A percentile compares a stretch with the other conserved stretches of the same genome.
Evolutionary conservation across 2,329 filamentous ascomycete genomes (phyloP).

Genomic region (Colletotrichum neosansevieriae): DNA sequence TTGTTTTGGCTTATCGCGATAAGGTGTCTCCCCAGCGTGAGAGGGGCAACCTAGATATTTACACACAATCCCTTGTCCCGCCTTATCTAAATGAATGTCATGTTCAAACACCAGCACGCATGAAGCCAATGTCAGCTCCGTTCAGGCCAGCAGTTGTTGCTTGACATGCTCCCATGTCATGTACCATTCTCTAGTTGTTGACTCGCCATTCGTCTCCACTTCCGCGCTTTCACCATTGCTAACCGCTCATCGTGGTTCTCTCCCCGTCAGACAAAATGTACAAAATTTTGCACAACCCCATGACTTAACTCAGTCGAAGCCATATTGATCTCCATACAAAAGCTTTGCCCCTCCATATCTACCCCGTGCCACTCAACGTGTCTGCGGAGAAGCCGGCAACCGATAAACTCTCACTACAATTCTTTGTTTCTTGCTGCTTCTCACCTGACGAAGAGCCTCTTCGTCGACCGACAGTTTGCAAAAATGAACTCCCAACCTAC

Average conservation of each 20-base stretch:
- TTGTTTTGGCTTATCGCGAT: slow-evolving; percentile 24
- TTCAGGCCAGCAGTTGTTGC: slow-evolving; percentile 17
- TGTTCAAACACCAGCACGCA: slow-evolving; percentile 20
- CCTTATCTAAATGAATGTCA: slow-evolving; percentile 22
- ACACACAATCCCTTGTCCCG: slow-evolving; percentile 30
- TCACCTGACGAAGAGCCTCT: background rate
- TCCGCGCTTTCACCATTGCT: slow-evolving; percentile 38
- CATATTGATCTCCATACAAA: slow-evolving; percentile 36
- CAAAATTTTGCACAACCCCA: slow-evolving; percentile 37
- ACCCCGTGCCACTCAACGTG: slow-evolving; percentile 37
- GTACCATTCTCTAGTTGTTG: slow-evolving; percentile 29
- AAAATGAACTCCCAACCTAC: slow-evolving; percentile 31
- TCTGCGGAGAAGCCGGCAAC: slow-evolving; percentile 27
- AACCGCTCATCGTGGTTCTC: slow-evolving; percentile 31
- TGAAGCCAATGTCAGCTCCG: slow-evolving; percentile 29
- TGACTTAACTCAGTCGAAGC: slow-evolving; percentile 32
- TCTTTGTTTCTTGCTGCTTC: background rate
- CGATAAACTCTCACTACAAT: slow-evolving; percentile 27
- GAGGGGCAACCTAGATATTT: slow-evolving; percentile 23
- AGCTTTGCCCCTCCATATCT: slow-evolving; percentile 31
- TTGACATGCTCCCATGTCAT: slow-evolving; percentile 10
- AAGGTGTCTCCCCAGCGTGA: background rate
- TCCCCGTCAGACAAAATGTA: slow-evolving; percentile 36
- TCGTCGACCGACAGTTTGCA: background rate
- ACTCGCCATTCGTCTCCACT: slow-evolving; percentile 39